Evolutionary conservation across 805 yeast genomes (phyloP), one percentile per base, ranked within the genome.

Genomic region (Cyberlindnera amylophila): DNA sequence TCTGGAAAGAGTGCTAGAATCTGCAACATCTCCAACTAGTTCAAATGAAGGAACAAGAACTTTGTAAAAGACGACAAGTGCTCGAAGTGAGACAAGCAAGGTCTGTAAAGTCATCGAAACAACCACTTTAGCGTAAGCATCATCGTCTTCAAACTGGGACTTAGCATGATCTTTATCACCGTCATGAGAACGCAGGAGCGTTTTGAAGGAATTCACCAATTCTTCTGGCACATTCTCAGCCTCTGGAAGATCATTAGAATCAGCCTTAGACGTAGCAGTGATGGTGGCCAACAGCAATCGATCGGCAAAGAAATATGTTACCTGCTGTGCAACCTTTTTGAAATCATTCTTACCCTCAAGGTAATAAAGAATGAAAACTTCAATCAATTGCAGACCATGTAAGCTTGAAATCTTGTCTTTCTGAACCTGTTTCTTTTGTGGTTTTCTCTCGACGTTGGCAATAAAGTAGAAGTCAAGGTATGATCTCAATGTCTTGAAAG

Each of bases 401-500:
- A 50, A 34, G 5, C 28, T 15, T 4, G 17, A 16, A 21, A 12
- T 26, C 18, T 27, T n/a, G 6, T 36, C 40, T 6, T n/a, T 26
- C 11, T 15, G 19, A 6, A 38, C 8, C 13, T 27, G 14, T 23
- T 12, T 36, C 34, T 3, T 16, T 34, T 44, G 38, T 24, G 37
- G 32, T 6, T 3, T 9, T 30, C 44, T 36, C 9, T 45, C 51
- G 23, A 32, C 24, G 31, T 30, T 12, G 10, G 32, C 26, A 31
- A 46, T 10, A 18, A 51, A 14, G 13, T 36, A 44, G 29, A 42
- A 48, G 36, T 54, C 49, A 32, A 56, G 49, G 18, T 61, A 48
- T 19, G 66, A 57, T 35, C 58, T 54, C 41, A 74, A 47, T 0
- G 71, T 54, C 43, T 59, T 63, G 51, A 61, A 67, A 24, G 67